phyloP scores from a whole-genome alignment of 2,329 filamentous ascomycete species.

The Penicillium janthinellum region DNA sequence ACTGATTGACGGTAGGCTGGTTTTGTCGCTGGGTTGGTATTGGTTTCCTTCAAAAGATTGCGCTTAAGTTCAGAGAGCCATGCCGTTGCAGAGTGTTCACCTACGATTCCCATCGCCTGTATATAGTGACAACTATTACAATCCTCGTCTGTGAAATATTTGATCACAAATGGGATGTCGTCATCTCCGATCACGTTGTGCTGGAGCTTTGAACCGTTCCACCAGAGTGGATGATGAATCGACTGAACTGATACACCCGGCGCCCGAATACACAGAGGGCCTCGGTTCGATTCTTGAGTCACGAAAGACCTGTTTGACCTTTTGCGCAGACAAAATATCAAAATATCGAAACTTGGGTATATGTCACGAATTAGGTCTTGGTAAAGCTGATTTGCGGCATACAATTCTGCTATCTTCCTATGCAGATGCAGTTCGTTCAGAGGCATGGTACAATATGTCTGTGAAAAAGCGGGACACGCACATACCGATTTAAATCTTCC shows the following conservation, averaged over 20 bases:
- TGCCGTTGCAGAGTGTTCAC: constrained; percentile 47
- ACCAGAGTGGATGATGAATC: not conserved
- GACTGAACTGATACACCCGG: not conserved
- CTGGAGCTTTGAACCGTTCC: not conserved
- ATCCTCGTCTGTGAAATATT: constrained; percentile 47
- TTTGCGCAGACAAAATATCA: not conserved
- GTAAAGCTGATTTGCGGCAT: not conserved
- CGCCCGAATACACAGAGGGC: not conserved
- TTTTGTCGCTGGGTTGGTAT: constrained; percentile 17
- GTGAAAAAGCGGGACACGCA: not conserved
- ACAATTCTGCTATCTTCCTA: not conserved
- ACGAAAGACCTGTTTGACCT: not conserved
- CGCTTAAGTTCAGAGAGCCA: constrained; percentile 47
- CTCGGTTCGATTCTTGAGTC: not conserved
- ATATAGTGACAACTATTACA: constrained; percentile 44
- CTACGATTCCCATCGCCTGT: constrained; percentile 45
- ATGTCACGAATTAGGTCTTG: not conserved
- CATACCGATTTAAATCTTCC: not conserved
- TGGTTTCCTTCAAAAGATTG: constrained; percentile 33
- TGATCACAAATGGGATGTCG: constrained; percentile 36
- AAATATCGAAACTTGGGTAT: not conserved
- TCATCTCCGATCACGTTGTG: constrained; percentile 11
- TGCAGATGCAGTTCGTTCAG: not conserved
- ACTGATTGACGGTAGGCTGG: constrained; percentile 31
- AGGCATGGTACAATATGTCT: not conserved